Evolutionary conservation across 1,284 basidiomycete genomes (phyloP).

Genomic region (Cutaneotrichosporon sp.): DNA sequence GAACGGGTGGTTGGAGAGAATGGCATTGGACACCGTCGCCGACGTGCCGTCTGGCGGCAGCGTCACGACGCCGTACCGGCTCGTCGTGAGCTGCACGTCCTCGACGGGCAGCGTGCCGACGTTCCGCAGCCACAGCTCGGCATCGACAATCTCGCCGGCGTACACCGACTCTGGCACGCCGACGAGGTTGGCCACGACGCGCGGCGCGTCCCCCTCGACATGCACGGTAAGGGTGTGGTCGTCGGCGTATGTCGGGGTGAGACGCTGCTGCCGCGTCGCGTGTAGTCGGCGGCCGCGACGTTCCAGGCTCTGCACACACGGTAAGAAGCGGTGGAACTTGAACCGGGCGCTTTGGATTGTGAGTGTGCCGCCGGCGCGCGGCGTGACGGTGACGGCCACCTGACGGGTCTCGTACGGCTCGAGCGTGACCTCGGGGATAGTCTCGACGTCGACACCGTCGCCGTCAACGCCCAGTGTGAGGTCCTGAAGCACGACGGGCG

Average conservation of each 20-base stretch:
- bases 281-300: constrained; percentile 47
- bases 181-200: constrained; percentile 28
- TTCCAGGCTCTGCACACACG: constrained; percentile 44
- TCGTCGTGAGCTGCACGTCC: constrained; percentile 34
- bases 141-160: constrained; percentile 37
- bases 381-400: constrained; percentile 35
- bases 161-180: constrained; percentile 28
- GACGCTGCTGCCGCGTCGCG: constrained; percentile 46
- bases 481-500: constrained; percentile 32
- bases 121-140: constrained; percentile 36
- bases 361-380: constrained; percentile 22
- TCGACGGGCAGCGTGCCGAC: constrained; percentile 29
- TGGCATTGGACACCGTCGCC: constrained; percentile 24
- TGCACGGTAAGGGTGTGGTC: constrained; percentile 46
- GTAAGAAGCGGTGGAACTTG: constrained; percentile 48
- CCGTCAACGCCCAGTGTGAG: constrained; percentile 23
- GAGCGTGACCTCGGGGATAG: constrained; percentile 36
- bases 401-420: constrained; percentile 42
- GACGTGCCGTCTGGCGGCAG: not conserved
- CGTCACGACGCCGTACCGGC: constrained; percentile 24
- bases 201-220: constrained; percentile 40
- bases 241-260: constrained; percentile 46
- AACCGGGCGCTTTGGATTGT: constrained; percentile 37
- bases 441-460: constrained; percentile 6
- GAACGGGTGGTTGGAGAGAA: constrained; percentile 17